These are phyloP conservation scores for Xylaria scruposa DNA, from an alignment of 495 filamentous ascomycete species.

Conservation along the genomic window DNA sequence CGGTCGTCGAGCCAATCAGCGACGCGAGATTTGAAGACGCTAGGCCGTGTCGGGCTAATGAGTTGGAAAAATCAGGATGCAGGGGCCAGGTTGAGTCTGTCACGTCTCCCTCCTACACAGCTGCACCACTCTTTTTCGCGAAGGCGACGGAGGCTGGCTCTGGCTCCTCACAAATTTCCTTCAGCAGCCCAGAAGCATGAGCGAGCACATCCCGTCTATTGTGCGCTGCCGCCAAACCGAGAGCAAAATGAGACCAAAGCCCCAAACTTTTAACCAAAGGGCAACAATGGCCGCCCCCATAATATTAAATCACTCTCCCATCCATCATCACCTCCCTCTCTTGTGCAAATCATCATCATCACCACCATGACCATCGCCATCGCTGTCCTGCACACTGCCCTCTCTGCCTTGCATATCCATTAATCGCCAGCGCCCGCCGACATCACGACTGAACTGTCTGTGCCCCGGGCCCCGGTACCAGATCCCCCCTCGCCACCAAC, in stretches of 20 bases:
- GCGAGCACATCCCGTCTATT: conserved; percentile 36
- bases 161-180: conserved; percentile 36
- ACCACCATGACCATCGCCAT: conserved; percentile 24
- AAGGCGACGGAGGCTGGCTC: conserved; percentile 34
- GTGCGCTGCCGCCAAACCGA: conserved; percentile 37
- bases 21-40: neutral
- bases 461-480: conserved; percentile 4
- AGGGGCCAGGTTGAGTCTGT: conserved; percentile 31
- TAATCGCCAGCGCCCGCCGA: conserved; percentile 21
- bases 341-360: conserved; percentile 31
- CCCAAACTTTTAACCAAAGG: conserved; percentile 43
- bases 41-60: conserved; percentile 19
- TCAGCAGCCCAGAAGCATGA: conserved; percentile 36
- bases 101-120: conserved; percentile 29
- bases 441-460: conserved; percentile 1
- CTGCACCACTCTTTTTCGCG: conserved; percentile 33
- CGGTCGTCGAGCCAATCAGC: conserved; percentile 15
- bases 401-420: conserved; percentile 25
- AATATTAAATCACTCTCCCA: conserved; percentile 43
- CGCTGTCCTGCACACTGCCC: conserved; percentile 19
- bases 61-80: conserved; percentile 19
- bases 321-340: conserved; percentile 34
- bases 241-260: conserved; percentile 41
- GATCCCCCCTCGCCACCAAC: conserved; percentile 19
- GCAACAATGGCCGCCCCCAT: conserved; percentile 45